Conservation (phyloP, 192 early-diverging fungal species). For the Coemansia sp. region DNA sequence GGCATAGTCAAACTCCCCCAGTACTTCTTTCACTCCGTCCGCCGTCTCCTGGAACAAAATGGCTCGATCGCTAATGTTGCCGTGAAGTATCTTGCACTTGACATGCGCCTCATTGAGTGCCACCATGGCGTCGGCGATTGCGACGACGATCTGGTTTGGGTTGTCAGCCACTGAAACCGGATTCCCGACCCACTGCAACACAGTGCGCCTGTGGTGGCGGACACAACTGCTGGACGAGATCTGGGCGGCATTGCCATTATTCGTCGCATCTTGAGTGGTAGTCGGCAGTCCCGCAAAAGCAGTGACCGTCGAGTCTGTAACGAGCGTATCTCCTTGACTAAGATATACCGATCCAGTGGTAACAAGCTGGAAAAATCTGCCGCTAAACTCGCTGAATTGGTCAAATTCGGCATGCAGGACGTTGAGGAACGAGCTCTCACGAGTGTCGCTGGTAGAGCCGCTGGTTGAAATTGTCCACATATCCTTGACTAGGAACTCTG, state of each 20-base stretch:
- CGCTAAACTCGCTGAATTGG: too few relatives aligned
- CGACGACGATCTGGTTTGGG: conserved; percentile 18
- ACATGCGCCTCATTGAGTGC: not conserved
- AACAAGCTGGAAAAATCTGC: too few relatives aligned
- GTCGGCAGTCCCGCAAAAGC: not conserved
- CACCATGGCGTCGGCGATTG: conserved; percentile 24
- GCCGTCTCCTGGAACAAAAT: not conserved
- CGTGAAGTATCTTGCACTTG: not conserved
- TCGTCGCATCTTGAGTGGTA: not conserved
- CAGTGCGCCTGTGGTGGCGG: conserved; percentile 12
- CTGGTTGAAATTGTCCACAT: too few relatives aligned
- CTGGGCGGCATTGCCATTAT: not conserved
- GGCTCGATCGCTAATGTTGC: not conserved
- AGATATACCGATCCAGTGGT: not conserved
- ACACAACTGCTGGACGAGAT: not conserved
- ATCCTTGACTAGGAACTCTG: too few relatives aligned
- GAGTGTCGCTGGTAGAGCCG: too few relatives aligned
- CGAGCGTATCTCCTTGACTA: not conserved
- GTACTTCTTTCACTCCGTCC: not conserved
- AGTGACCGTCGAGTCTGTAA: conserved; percentile 2
- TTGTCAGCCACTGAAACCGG: not conserved
- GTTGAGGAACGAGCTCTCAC: not conserved
- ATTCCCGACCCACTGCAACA: conserved; percentile 8
- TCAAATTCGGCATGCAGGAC: not conserved
- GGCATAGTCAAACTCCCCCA: not conserved